These are phyloP conservation scores for Telfairia occidentalis DNA, from an alignment of 331 rosid genomes.

Conservation along the genomic window DNA sequence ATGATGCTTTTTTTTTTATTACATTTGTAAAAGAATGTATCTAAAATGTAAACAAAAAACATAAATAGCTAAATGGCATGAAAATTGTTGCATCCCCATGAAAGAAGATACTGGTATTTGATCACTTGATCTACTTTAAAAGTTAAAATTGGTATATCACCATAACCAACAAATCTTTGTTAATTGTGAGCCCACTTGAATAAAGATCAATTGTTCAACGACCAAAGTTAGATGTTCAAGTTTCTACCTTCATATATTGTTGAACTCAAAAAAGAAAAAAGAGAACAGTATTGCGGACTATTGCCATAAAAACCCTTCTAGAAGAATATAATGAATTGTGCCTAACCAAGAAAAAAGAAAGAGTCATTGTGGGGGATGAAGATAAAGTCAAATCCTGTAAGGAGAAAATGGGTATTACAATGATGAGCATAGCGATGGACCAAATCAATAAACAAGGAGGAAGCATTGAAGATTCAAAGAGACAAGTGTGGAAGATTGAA, in stretches of 20 bases:
- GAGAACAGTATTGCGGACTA: too few relatives aligned
- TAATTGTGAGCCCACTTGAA: too few relatives aligned
- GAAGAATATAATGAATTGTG: neutral
- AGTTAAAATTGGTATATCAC: neutral
- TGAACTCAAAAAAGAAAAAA: too few relatives aligned
- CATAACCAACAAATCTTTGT: neutral
- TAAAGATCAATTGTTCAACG: too few relatives aligned
- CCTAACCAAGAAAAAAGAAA: neutral
- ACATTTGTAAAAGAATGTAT: neutral
- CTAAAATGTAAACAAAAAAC: too few relatives aligned
- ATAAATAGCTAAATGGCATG: too few relatives aligned
- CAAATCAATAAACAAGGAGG: neutral
- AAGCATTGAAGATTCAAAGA: neutral
- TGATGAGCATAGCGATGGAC: constrained; percentile 5
- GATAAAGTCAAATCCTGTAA: neutral
- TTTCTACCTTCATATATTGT: too few relatives aligned
- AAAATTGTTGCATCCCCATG: too few relatives aligned
- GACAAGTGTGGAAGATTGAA: neutral
- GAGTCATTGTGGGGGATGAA: neutral
- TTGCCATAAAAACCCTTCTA: neutral
- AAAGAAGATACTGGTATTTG: neutral
- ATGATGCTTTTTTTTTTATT: neutral
- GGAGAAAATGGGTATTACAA: neutral
- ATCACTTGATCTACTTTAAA: neutral
- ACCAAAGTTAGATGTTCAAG: too few relatives aligned